These are phyloP conservation scores for Tetradesmus lagerheimii DNA, from an alignment of 139 green algal genomes.

Conservation along the genomic window DNA sequence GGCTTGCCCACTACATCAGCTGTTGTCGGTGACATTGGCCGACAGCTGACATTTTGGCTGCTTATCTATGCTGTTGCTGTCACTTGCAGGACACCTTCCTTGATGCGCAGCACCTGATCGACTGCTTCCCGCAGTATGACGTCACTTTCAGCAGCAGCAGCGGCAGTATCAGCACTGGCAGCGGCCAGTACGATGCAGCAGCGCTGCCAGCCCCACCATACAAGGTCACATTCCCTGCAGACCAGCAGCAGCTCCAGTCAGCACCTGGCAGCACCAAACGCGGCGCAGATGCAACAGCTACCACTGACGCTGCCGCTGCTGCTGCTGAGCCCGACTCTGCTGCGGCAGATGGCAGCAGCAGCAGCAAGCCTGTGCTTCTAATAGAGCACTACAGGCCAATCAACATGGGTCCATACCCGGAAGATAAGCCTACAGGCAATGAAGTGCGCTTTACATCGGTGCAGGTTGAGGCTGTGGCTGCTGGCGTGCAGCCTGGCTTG, in stretches of 20 bases:
- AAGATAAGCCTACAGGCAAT: slow-evolving; percentile 87
- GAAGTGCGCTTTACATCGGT: slow-evolving; percentile 94
- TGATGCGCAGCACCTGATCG: slow-evolving; percentile 85
- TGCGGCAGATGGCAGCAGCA: background rate
- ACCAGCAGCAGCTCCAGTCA: background rate
- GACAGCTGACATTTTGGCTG: background rate
- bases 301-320: background rate
- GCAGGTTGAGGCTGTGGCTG: slow-evolving; percentile 58
- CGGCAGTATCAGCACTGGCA: slow-evolving; percentile 8
- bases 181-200: slow-evolving; percentile 5
- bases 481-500: slow-evolving; percentile 72
- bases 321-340: background rate
- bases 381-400: slow-evolving; percentile 85
- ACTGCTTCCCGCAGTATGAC: slow-evolving; percentile 88
- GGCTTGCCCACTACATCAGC: too few relatives aligned
- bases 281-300: slow-evolving; percentile 18
- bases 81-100: slow-evolving; percentile 94
- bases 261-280: slow-evolving; percentile 38
- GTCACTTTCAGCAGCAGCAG: slow-evolving; percentile 59
- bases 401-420: slow-evolving; percentile 91
- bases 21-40: too few relatives aligned
- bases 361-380: slow-evolving; percentile 57
- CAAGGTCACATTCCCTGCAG: slow-evolving; percentile 86
- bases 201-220: slow-evolving; percentile 74
- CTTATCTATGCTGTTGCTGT: background rate